Evolutionary conservation across 352 stramenopile species (phyloP), one percentile per base, ranked within the genome.

Genomic region (Phytophthora sansomeana): DNA sequence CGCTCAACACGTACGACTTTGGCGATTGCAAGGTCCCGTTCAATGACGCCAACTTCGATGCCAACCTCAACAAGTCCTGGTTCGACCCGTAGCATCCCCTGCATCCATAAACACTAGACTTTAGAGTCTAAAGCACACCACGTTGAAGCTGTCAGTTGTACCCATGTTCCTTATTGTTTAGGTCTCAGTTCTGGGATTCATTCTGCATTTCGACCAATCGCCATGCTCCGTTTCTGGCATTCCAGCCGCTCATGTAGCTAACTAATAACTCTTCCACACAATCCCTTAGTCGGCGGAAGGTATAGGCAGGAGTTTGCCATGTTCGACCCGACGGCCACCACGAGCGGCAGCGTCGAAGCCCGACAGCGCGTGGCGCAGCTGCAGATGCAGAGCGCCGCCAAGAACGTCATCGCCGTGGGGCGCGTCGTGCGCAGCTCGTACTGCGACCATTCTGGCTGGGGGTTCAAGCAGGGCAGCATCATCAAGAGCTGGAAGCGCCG

Each of bases 401-500:
- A 77, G 66, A 52, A 74, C 47, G 77, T 89, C 21, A 74, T 89
- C 39, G 77, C 77, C 4, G 67, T 72, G 32, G 61, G 69, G 10
- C 80, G 80, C 60, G 72, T 89, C 43, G 58, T 56, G 30, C 79
- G 78, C 48, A 86, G 67, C 63, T 82, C 72, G 55, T 93, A 93
- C 74, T 93, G 85, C 68, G 83, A 91, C 66, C 75, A 96, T 61
- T 72, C 75, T 9, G 86, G 88, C 24, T 96, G 88, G 88, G 83
- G 80, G 33, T 78, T 71, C 52, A 96, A 96, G 75, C 81, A 94
- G 56, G 88, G 87, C 47, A 80, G 78, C 54, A 91, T 92, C 58
- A 86, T 94, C 65, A 88, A 90, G 71, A 89, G 58, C 49, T 94
- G 88, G 88, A 96, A 96, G 61, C 78, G 78, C 52, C 84, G 88